Conservation (phyloP, 768 basidiomycete genomes). For the Cystobasidium onofrii region DNA sequence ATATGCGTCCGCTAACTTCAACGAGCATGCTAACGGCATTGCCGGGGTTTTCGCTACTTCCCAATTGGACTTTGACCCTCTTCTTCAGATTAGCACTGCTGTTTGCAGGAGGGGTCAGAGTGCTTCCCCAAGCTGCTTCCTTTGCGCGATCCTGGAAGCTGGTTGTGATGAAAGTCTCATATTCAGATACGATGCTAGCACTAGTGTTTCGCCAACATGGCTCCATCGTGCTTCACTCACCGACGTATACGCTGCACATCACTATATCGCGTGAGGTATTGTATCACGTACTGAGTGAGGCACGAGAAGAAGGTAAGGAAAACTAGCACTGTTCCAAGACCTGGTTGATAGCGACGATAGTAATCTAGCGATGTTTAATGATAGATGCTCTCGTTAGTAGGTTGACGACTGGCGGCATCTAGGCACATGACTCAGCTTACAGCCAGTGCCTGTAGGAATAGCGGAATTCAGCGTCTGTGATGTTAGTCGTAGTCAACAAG, state of each 20-base stretch:
- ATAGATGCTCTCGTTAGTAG: background rate
- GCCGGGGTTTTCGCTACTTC: conserved; percentile 55
- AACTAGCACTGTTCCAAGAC: conserved; percentile 65
- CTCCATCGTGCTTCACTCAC: conserved; percentile 47
- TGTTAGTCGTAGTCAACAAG: background rate
- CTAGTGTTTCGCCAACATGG: background rate
- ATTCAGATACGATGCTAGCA: background rate
- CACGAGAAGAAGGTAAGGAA: conserved; percentile 73
- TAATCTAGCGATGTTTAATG: conserved; percentile 54
- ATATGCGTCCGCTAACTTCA: conserved; percentile 59
- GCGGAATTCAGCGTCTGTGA: background rate
- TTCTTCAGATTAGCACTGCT: conserved; percentile 57
- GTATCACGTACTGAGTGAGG: conserved; percentile 71
- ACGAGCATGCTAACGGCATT: conserved; percentile 47
- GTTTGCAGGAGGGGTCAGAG: conserved; percentile 34
- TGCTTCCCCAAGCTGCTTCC: conserved; percentile 70
- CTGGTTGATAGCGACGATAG: conserved; percentile 91
- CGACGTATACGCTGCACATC: conserved; percentile 63
- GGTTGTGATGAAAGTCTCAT: background rate
- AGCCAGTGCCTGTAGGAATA: conserved; percentile 38
- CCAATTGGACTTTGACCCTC: conserved; percentile 58
- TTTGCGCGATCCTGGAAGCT: conserved; percentile 52
- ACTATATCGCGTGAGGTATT: conserved; percentile 64
- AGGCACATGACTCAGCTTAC: conserved; percentile 1
- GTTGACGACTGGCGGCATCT: too few species aligned